Evolutionary conservation across 352 stramenopile genomes (phyloP).

Genomic region (Hyaloperonospora brassicae): DNA sequence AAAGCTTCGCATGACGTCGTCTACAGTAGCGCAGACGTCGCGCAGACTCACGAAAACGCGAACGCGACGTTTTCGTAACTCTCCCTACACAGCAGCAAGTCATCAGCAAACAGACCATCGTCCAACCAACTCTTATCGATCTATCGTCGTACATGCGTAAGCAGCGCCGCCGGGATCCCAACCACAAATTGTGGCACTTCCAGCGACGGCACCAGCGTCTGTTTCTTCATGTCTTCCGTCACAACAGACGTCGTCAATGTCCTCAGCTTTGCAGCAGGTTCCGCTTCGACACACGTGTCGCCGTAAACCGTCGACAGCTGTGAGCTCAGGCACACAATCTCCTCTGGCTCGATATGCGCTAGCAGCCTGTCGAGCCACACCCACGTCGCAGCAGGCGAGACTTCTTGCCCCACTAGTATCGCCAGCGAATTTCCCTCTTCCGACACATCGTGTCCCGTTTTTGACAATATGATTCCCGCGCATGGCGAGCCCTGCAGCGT

Average conservation of each 20-base stretch:
- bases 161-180: constrained; percentile 41
- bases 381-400: constrained; percentile 41
- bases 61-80: constrained; percentile 43
- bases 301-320: constrained; percentile 52
- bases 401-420: constrained; percentile 32
- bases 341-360: constrained; percentile 31
- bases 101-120: constrained; percentile 1
- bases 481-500: constrained; percentile 2
- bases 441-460: constrained; percentile 24
- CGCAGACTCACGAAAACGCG: constrained; percentile 50
- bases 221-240: constrained; percentile 21
- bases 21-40: constrained; percentile 29
- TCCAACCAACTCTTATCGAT: not conserved
- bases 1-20: constrained; percentile 44
- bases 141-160: constrained; percentile 43
- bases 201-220: constrained; percentile 33
- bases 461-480: constrained; percentile 34
- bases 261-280: constrained; percentile 33
- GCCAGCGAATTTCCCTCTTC: constrained; percentile 32
- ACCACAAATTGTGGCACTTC: constrained; percentile 50
- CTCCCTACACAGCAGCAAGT: constrained; percentile 28
- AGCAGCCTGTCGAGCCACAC: constrained; percentile 38
- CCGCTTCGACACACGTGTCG: constrained; percentile 21
- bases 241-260: constrained; percentile 37
- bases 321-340: constrained; percentile 54